Evolutionary conservation across 148 eudicot species (phyloP).

Genomic region (Rhododendron williamsianum): DNA sequence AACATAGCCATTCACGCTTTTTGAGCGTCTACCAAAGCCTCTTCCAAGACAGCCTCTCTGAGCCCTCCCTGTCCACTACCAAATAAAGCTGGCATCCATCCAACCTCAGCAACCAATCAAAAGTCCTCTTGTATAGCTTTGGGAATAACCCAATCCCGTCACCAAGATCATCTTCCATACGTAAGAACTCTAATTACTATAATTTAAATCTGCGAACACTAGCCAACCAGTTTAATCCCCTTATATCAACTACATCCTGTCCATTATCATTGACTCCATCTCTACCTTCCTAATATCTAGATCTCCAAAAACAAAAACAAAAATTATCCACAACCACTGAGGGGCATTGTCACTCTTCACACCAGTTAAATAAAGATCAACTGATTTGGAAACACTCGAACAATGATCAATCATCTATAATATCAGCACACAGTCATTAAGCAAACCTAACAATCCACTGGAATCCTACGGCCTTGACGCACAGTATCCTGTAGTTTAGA

Average conservation of each 20-base stretch:
- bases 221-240: background rate
- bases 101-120: background rate
- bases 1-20: background rate
- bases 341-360: background rate
- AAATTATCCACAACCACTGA: background rate
- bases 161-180: background rate
- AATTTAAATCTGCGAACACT: background rate
- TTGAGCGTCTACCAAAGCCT: background rate
- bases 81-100: background rate
- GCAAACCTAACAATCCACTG: background rate
- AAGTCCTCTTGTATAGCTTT: background rate
- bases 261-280: background rate
- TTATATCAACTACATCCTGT: background rate
- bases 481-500: background rate
- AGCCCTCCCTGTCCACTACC: background rate
- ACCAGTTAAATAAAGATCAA: background rate
- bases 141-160: background rate
- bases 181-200: background rate
- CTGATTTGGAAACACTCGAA: background rate
- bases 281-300: background rate
- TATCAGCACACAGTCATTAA: background rate
- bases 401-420: background rate
- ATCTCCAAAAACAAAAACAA: too few species aligned
- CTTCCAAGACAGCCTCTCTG: background rate
- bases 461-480: background rate